Conservation (phyloP, 1,284 basidiomycete genomes). For the Cutaneotrichosporon sp. region DNA sequence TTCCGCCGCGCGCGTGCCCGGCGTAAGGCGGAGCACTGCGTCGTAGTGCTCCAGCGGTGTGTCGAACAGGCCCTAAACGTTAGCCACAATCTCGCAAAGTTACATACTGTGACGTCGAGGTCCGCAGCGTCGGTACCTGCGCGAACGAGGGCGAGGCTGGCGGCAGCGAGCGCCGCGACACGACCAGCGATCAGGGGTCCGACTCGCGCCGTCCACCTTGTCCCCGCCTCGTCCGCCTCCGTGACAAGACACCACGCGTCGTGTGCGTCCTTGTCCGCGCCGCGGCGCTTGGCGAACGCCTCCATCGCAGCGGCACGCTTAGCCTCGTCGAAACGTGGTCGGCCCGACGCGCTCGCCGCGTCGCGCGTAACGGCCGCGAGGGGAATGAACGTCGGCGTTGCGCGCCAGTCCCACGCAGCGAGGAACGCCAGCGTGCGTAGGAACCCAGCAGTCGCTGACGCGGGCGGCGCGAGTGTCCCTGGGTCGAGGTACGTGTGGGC, state of each 20-base stretch:
- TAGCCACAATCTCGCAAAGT: not conserved
- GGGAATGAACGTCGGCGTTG: constrained; percentile 53
- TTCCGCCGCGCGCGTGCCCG: constrained; percentile 62
- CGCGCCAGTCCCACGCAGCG: constrained; percentile 72
- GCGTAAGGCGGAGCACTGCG: constrained; percentile 70
- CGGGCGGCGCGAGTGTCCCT: constrained; percentile 44
- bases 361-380: constrained; percentile 25
- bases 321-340: constrained; percentile 45
- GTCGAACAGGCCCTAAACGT: constrained; percentile 59
- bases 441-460: constrained; percentile 62
- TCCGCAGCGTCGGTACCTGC: constrained; percentile 21
- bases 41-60: constrained; percentile 83
- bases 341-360: constrained; percentile 26
- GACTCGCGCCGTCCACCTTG: constrained; percentile 65
- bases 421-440: constrained; percentile 68
- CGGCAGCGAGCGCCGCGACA: constrained; percentile 64
- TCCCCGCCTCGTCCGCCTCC: constrained; percentile 67
- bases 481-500: constrained; percentile 56
- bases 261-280: constrained; percentile 46
- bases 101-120: constrained; percentile 31
- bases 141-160: constrained; percentile 54
- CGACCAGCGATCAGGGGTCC: constrained; percentile 66
- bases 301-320: constrained; percentile 60
- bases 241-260: constrained; percentile 77
- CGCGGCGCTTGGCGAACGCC: constrained; percentile 45